phyloP scores from a whole-genome alignment of 208 protist genomes.

The Leishmania lainsoni region DNA sequence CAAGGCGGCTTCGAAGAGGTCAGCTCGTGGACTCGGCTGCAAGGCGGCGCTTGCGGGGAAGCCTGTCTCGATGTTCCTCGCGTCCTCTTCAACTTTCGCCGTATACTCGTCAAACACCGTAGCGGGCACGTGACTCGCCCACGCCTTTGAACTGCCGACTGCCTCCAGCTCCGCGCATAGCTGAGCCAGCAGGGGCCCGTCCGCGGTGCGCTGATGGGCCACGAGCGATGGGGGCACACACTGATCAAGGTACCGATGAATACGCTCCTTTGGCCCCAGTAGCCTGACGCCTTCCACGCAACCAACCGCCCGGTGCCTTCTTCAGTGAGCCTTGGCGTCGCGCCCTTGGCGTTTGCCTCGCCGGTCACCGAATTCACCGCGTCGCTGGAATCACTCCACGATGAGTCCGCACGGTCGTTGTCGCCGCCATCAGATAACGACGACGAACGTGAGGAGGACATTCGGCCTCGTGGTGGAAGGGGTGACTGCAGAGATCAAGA shows the following conservation, averaged over 20 bases:
- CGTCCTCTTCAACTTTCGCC: neutral
- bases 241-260: constrained; percentile 32
- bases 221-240: constrained; percentile 22
- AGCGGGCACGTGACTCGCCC: constrained; percentile 7
- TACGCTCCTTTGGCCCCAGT: constrained; percentile 17
- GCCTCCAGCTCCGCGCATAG: constrained; percentile 22
- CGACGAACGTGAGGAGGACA: neutral
- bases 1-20: neutral
- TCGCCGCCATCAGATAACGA: neutral
- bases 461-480: neutral
- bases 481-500: neutral
- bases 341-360: neutral
- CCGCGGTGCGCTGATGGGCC: constrained; percentile 19
- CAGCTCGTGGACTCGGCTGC: neutral
- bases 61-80: neutral
- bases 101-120: constrained; percentile 9
- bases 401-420: neutral
- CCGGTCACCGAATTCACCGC: constrained; percentile 1
- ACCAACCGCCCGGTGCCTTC: neutral
- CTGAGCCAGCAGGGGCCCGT: constrained; percentile 11
- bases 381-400: constrained; percentile 2
- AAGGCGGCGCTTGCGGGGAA: neutral
- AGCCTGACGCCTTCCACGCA: neutral
- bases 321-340: neutral
- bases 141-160: constrained; percentile 14